Evolutionary conservation across 176 grass and related monocot genomes (phyloP).

Genomic region (Oryza meridionalis): DNA sequence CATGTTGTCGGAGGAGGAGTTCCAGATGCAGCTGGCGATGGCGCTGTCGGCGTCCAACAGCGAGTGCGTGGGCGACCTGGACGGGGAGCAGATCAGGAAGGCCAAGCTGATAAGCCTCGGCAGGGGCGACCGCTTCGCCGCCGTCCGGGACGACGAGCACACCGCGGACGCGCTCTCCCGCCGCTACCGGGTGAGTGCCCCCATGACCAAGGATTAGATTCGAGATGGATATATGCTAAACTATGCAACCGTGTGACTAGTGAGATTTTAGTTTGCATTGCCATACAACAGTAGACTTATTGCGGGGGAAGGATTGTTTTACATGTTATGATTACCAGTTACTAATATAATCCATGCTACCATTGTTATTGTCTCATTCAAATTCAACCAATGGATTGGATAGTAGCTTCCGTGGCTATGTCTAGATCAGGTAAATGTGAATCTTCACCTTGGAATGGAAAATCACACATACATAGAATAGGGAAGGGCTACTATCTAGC

Average conservation of each 20-base stretch:
- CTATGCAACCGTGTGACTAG: not conserved
- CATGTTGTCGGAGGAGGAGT: constrained; percentile 91
- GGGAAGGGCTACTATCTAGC: not conserved
- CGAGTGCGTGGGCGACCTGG: constrained; percentile 66
- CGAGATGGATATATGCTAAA: not conserved
- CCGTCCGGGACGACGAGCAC: constrained; percentile 58
- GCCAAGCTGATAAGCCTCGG: constrained; percentile 91
- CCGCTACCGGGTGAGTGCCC: constrained; percentile 77
- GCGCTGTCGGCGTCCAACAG: constrained; percentile 92
- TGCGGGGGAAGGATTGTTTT: not conserved
- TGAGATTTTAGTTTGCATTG: not conserved
- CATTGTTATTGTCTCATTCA: not conserved
- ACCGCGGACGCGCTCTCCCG: constrained; percentile 84
- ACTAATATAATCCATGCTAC: not conserved
- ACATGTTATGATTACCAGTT: not conserved
- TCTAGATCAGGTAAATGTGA: not conserved
- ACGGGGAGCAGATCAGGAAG: constrained; percentile 96
- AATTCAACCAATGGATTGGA: not conserved
- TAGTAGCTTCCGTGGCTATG: constrained; percentile 3
- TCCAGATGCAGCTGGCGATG: constrained; percentile 97
- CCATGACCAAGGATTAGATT: not conserved
- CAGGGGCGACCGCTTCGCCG: constrained; percentile 54
- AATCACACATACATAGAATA: not conserved
- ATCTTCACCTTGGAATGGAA: constrained; percentile 15
- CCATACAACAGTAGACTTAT: not conserved